A percentile compares a stretch with the other conserved stretches of the same genome.
Evolutionary conservation across 208 protist genomes (phyloP).

Genomic region (Acanthamoeba royreba): DNA sequence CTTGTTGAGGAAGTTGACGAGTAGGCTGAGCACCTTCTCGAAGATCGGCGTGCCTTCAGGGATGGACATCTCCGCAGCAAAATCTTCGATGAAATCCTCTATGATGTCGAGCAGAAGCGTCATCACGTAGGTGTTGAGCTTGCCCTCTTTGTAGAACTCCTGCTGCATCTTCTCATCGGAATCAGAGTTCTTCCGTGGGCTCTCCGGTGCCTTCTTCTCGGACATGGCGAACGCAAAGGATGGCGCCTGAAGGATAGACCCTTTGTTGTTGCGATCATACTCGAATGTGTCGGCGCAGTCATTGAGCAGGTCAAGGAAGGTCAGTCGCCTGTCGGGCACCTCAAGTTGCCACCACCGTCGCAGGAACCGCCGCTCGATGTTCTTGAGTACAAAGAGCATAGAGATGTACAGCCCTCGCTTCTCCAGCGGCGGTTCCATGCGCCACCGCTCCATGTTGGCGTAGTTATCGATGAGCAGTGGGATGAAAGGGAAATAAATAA

Average conservation of each 20-base stretch:
- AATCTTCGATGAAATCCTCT: conserved; percentile 41
- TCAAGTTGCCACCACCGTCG: conserved; percentile 15
- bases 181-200: not conserved
- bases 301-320: not conserved
- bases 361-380: not conserved
- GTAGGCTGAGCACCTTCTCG: not conserved
- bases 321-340: not conserved
- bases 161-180: not conserved
- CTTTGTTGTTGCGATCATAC: conserved; percentile 5
- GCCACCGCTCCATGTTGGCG: not conserved
- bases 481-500: conserved; percentile 38
- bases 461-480: not conserved
- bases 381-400: not conserved
- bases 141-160: not conserved
- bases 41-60: not conserved
- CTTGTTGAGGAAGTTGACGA: conserved; percentile 21
- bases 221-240: conserved; percentile 35
- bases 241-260: not conserved
- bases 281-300: not conserved
- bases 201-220: conserved; percentile 8
- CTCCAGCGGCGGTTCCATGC: not conserved
- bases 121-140: not conserved
- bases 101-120: conserved; percentile 11
- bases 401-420: conserved; percentile 18
- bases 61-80: not conserved